Base-by-base conservation (phyloP, 768 basidiomycete genomes). In the Paxillus rubicundulus region DNA sequence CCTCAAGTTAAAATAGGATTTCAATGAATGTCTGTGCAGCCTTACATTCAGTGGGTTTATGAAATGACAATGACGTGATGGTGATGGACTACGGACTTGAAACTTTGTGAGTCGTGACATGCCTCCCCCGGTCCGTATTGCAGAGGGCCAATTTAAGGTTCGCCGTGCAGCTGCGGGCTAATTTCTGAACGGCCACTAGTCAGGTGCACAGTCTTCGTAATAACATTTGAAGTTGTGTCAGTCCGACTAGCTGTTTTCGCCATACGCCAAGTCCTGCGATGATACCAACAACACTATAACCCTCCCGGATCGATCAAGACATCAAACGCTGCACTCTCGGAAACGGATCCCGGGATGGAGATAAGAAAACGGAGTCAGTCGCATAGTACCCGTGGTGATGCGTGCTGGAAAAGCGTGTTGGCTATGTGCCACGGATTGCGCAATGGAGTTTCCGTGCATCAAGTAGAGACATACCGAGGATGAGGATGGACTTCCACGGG, bases 51-150 rank as follows among this genome's bases (percentile, higher is more conserved):
- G 59, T 50, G 49, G 58, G 13, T 53, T 57, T 59, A 55, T 58
- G 54, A 57, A 30, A 5, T 10, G 30, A 5, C 30, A 10, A 67
- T 66, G 64, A 68, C 64, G 66, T 67, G 58, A 66, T 67, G 28
- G 18, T 42, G 38, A 34, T 36, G 39, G 33, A 63, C 24, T 24
- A 30, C 49, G 48, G 53, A 53, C 52, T 55, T 65, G 52, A 64
- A 64, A 66, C 66, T 60, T 58, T 68, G 61, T 39, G n/a, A n/a
- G n/a, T n/a, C n/a, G n/a, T n/a, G 54, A 47, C 17, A 47, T 34
- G 49, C 38, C 52, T 6, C 24, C 24, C 24, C 3, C 56, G 54
- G 58, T 41, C 63, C 58, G 62, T 52, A 41, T 24, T 24, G 24
- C 24, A 24, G 24, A 5, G 32, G 32, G 33, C 36, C n/a, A 24